Evolutionary conservation across 2,329 filamentous ascomycete species (phyloP).

Genomic region (Dactylonectria macrodidyma): DNA sequence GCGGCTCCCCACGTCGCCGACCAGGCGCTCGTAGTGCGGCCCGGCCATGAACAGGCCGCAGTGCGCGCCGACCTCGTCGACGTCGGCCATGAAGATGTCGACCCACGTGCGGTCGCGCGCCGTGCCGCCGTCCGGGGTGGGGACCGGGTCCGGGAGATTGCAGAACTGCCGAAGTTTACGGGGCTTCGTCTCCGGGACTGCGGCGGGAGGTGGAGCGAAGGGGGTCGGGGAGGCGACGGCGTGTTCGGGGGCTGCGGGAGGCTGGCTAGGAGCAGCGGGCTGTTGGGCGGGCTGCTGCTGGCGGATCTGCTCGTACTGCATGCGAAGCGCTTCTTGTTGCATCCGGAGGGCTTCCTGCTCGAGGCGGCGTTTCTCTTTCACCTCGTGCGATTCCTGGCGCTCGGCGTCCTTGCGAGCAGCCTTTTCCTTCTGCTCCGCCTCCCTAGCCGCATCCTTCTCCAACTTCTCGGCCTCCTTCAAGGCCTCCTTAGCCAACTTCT

Average conservation of each 20-base stretch:
- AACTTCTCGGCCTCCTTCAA: constrained; percentile 46
- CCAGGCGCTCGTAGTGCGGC: constrained; percentile 80
- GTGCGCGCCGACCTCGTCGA: constrained; percentile 90
- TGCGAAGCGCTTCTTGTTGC: constrained; percentile 23
- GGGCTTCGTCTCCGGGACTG: constrained; percentile 46
- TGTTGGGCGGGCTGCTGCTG: constrained; percentile 20
- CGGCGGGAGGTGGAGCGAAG: neutral
- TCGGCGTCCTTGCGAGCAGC: constrained; percentile 41
- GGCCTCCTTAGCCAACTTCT: constrained; percentile 49
- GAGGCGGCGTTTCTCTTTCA: constrained; percentile 39
- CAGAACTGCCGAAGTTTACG: constrained; percentile 84
- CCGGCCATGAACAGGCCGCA: constrained; percentile 85
- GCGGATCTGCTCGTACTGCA: constrained; percentile 27
- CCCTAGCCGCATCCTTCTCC: constrained; percentile 50
- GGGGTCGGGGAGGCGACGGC: neutral
- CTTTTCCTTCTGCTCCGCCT: constrained; percentile 51
- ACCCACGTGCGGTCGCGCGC: constrained; percentile 81
- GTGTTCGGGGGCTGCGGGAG: neutral
- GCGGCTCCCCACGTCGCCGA: constrained; percentile 79
- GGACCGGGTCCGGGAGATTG: constrained; percentile 69
- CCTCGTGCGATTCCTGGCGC: constrained; percentile 35
- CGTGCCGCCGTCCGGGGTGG: constrained; percentile 59
- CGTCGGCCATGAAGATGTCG: constrained; percentile 83
- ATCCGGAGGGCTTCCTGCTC: constrained; percentile 26
- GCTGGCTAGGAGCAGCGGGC: constrained; percentile 12